Conservation (phyloP, 1,284 basidiomycete genomes). For the Ustilago xerochloae region DNA sequence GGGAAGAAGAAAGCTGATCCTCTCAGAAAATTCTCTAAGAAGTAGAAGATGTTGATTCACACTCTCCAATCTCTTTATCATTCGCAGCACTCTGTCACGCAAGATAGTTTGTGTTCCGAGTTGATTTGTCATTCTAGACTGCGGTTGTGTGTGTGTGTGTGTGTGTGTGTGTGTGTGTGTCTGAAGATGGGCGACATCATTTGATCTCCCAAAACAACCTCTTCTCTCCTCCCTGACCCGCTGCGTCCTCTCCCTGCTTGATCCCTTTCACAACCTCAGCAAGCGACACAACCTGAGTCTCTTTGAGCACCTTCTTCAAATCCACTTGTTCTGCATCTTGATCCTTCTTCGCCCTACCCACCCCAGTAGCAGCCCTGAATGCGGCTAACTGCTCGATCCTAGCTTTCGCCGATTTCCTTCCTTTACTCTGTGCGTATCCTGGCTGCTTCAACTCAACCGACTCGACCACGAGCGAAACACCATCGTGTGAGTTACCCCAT, state of each 20-base stretch:
- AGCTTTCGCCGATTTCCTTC: slow-evolving; percentile 45
- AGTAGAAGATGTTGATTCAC: slow-evolving; percentile 6
- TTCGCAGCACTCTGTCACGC: background rate
- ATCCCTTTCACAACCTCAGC: slow-evolving; percentile 1
- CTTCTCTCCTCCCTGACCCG: background rate
- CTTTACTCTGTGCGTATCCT: slow-evolving; percentile 51
- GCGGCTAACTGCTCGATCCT: slow-evolving; percentile 49
- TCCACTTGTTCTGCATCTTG: background rate
- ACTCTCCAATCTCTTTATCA: background rate
- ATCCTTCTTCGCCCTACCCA: background rate
- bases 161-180: background rate
- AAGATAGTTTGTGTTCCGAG: background rate
- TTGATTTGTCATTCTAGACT: no score
- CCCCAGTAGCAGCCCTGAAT: slow-evolving; percentile 13
- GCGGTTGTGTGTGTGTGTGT: no score
- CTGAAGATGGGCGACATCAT: background rate
- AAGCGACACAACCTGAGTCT: slow-evolving; percentile 18
- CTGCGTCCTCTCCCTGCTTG: slow-evolving; percentile 7
- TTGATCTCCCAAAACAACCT: slow-evolving; percentile 36
- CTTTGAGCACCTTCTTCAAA: slow-evolving; percentile 1
- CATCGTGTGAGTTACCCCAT: slow-evolving; percentile 75
- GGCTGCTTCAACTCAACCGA: slow-evolving; percentile 68
- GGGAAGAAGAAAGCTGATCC: slow-evolving; percentile 53
- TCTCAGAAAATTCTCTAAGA: slow-evolving; percentile 52
- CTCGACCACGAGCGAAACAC: slow-evolving; percentile 72